phyloP scores from a whole-genome alignment of 169 alveolate species.

The Eimeria necatrix region DNA sequence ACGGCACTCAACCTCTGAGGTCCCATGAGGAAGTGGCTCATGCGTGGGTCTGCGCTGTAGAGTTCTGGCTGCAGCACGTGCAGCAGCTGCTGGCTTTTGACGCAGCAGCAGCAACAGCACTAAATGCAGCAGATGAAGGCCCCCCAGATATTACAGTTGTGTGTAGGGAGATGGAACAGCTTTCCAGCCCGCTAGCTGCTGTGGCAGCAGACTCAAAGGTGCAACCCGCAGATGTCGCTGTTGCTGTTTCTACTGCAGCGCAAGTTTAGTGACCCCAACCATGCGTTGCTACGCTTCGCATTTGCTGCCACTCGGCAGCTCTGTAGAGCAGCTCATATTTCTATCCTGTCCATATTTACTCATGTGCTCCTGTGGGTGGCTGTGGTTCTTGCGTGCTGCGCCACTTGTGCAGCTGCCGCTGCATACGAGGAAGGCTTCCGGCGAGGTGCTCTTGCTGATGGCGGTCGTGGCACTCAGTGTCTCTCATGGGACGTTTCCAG shows the following conservation, averaged over 20 bases:
- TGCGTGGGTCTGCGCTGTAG: not conserved
- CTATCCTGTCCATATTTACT: not conserved
- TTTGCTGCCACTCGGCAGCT: not conserved
- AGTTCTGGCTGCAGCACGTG: conserved; percentile 52
- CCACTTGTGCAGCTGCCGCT: conserved; percentile 9
- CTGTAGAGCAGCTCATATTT: not conserved
- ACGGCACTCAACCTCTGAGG: not conserved
- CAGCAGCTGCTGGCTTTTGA: not conserved
- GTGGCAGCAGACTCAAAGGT: conserved; percentile 41
- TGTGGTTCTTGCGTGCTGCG: not conserved
- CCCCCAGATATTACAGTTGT: not conserved
- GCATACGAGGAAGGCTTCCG: not conserved
- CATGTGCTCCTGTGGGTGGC: not conserved
- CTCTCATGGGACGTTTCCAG: not conserved
- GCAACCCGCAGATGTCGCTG: not conserved
- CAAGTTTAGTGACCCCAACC: too few relatives aligned
- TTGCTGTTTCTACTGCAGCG: not conserved
- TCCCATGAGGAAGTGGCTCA: not conserved
- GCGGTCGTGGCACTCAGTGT: not conserved
- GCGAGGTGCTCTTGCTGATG: conserved; percentile 6
- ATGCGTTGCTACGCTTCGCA: not conserved
- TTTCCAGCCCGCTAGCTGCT: not conserved
- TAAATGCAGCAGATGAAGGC: not conserved
- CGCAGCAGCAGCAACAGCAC: not conserved
- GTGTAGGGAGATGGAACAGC: not conserved